Evolutionary conservation across 2,329 filamentous ascomycete genomes (phyloP).

Genomic region (Pseudomassariella vexata): DNA sequence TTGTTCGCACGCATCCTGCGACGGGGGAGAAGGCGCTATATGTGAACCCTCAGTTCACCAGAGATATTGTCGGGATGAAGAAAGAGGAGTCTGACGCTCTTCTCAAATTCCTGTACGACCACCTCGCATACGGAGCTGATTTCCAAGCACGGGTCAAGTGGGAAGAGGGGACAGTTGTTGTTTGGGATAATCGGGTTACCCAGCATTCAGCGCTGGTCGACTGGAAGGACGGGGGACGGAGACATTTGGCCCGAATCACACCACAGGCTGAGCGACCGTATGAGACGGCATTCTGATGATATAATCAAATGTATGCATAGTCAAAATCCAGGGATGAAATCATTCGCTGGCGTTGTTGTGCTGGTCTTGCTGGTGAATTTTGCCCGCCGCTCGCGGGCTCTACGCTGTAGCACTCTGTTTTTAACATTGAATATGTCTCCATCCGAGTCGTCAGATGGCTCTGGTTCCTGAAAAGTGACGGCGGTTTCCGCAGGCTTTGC

Average conservation of each 20-base stretch:
- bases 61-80: conserved; percentile 75
- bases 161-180: conserved; percentile 73
- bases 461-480: too few relatives aligned
- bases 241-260: conserved; percentile 76
- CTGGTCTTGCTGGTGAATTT: background rate
- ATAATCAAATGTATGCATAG: too few relatives aligned
- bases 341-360: background rate
- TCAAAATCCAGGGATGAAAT: conserved; percentile 4
- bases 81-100: conserved; percentile 79
- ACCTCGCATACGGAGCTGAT: conserved; percentile 66
- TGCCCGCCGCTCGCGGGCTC: background rate
- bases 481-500: too few relatives aligned
- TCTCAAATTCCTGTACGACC: conserved; percentile 72
- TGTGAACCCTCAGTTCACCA: conserved; percentile 80
- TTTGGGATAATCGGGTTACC: conserved; percentile 82
- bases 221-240: conserved; percentile 72
- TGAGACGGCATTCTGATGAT: conserved; percentile 54
- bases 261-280: conserved; percentile 74
- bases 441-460: conserved; percentile 7
- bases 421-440: conserved; percentile 5
- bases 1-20: conserved; percentile 74
- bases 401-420: background rate
- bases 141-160: conserved; percentile 72
- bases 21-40: conserved; percentile 82
- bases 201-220: conserved; percentile 75